Conservation (phyloP, 2,329 filamentous ascomycete genomes). For the Nannizziopsis barbatae region DNA sequence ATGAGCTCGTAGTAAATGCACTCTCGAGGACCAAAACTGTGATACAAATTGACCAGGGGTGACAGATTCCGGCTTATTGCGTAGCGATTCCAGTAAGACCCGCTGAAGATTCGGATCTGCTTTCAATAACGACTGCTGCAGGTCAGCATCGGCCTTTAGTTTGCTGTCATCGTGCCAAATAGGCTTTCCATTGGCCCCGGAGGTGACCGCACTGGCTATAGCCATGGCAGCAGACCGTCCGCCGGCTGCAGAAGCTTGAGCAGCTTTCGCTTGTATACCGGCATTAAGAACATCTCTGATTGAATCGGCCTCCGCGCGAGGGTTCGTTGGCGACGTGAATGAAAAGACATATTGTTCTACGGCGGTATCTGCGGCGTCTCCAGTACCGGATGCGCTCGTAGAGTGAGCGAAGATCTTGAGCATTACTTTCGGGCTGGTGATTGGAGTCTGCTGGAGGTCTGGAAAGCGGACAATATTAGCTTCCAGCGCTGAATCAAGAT, state of each 20-base stretch:
- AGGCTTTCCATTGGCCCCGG: conserved; percentile 37
- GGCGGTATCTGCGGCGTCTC: conserved; percentile 21
- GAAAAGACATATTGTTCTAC: conserved; percentile 71
- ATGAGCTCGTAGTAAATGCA: conserved; percentile 76
- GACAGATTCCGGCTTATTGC: conserved; percentile 74
- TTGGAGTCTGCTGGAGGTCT: conserved; percentile 94
- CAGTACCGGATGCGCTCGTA: conserved; percentile 41
- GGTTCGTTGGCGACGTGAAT: conserved; percentile 67
- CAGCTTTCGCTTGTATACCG: conserved; percentile 57
- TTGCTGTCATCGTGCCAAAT: conserved; percentile 71
- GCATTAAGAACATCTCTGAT: conserved; percentile 73
- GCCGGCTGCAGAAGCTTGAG: conserved; percentile 24
- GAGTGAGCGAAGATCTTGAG: conserved; percentile 77
- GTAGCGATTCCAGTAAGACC: conserved; percentile 76
- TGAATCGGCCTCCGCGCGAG: conserved; percentile 70
- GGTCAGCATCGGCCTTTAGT: conserved; percentile 63
- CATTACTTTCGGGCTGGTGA: conserved; percentile 79
- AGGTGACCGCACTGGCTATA: conserved; percentile 59
- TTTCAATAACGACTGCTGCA: conserved; percentile 82
- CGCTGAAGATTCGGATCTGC: conserved; percentile 63
- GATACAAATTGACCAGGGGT: conserved; percentile 69
- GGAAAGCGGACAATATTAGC: conserved; percentile 7
- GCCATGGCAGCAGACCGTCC: conserved; percentile 60
- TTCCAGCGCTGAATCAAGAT: not conserved
- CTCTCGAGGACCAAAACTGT: conserved; percentile 88